These are phyloP conservation scores for Limnanthes douglasii DNA, from an alignment of 345 rosid species.

Conservation along the genomic window DNA sequence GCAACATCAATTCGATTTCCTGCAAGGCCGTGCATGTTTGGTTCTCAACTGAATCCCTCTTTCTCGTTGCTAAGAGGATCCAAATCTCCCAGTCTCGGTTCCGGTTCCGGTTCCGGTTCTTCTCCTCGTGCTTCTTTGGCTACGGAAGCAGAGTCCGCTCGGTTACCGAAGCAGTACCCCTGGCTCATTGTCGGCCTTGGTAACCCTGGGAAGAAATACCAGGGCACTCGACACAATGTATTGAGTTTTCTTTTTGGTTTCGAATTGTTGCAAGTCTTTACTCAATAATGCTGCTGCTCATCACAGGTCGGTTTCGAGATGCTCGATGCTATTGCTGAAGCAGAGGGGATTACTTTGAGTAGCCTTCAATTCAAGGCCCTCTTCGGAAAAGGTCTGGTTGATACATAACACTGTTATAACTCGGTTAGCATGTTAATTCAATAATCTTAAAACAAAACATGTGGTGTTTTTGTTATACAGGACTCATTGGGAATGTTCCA, in stretches of 20 bases:
- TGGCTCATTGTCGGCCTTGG: conserved; percentile 94
- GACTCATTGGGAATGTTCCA: conserved; percentile 61
- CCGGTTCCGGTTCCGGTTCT: too few relatives aligned
- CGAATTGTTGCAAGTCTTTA: not conserved
- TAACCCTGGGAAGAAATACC: conserved; percentile 69
- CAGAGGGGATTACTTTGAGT: conserved; percentile 70
- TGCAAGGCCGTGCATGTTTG: too few relatives aligned
- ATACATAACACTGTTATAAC: not conserved
- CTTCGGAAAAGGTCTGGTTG: conserved; percentile 55
- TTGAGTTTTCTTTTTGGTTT: conserved; percentile 1
- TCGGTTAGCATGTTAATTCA: not conserved
- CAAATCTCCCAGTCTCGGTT: too few relatives aligned
- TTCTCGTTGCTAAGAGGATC: too few relatives aligned
- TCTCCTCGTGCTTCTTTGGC: conserved; percentile 10
- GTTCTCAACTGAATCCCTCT: too few relatives aligned
- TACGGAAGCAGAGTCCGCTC: conserved; percentile 11
- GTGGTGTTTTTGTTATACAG: conserved; percentile 16
- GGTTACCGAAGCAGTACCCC: conserved; percentile 23
- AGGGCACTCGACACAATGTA: conserved; percentile 84
- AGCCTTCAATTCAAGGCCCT: conserved; percentile 50
- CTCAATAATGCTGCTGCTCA: not conserved
- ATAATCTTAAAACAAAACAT: not conserved
- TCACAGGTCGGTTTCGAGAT: conserved; percentile 79
- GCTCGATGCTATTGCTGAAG: conserved; percentile 77
- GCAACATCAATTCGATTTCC: too few relatives aligned